These are phyloP conservation scores for Hemerocallis citrina DNA, from an alignment of 106 monocot genomes.

Conservation along the genomic window DNA sequence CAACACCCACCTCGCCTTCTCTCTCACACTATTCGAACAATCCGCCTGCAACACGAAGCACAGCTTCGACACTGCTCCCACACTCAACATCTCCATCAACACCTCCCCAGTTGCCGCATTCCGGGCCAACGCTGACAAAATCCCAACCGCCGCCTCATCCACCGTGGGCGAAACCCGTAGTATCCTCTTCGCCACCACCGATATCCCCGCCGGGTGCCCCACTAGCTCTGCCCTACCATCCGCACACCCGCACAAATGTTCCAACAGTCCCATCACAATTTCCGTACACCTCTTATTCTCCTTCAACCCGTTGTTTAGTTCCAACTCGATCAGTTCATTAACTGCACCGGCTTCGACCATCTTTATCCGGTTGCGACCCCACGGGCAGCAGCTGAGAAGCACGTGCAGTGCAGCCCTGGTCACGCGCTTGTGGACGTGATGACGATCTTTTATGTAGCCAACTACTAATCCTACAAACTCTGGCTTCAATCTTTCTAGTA, in stretches of 20 bases:
- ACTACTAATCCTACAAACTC: constrained; percentile 23
- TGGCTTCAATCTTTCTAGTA: constrained; percentile 13
- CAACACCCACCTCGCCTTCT: constrained; percentile 36
- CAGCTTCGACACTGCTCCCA: constrained; percentile 52
- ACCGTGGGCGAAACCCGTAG: constrained; percentile 37
- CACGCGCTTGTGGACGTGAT: constrained; percentile 1
- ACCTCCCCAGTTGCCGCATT: constrained; percentile 27
- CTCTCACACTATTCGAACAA: constrained; percentile 22
- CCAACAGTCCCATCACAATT: constrained; percentile 23
- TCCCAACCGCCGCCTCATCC: constrained; percentile 33
- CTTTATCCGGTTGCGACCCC: constrained; percentile 32
- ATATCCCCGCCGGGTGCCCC: constrained; percentile 37
- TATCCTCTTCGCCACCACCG: constrained; percentile 47
- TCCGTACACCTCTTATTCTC: constrained; percentile 36
- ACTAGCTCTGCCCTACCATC: constrained; percentile 45
- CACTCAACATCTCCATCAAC: constrained; percentile 42
- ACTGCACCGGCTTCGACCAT: constrained; percentile 39
- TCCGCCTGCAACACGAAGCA: constrained; percentile 46
- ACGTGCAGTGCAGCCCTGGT: constrained; percentile 32
- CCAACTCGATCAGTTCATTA: constrained; percentile 28
- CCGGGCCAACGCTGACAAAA: constrained; percentile 26
- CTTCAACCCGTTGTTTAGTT: constrained; percentile 10
- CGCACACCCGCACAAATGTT: constrained; percentile 36
- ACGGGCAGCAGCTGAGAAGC: constrained; percentile 11
- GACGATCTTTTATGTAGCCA: not conserved